Conservation (phyloP, 495 filamentous ascomycete genomes). For the Wilcoxina mikolae region DNA sequence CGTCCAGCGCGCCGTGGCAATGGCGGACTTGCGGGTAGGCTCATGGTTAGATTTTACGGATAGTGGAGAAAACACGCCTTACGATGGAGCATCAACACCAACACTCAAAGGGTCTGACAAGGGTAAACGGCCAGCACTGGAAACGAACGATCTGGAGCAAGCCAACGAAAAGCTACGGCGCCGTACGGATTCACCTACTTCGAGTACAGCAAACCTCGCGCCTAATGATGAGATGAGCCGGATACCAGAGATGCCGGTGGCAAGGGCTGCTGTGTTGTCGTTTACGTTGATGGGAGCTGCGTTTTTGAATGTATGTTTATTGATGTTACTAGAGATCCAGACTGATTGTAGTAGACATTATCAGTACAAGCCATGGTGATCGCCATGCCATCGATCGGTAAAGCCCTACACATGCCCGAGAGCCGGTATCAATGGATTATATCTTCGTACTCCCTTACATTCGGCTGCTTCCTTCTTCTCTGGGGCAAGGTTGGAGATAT, state of each 20-base stretch:
- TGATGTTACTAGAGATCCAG: not conserved
- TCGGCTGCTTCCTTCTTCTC: conserved; percentile 56
- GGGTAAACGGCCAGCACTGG: not conserved
- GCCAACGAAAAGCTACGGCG: not conserved
- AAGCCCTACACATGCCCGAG: conserved; percentile 40
- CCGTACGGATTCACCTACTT: not conserved
- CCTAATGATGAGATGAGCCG: not conserved
- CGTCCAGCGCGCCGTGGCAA: not conserved
- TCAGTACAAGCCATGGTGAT: conserved; percentile 47
- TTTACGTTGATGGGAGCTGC: conserved; percentile 37
- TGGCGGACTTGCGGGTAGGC: not conserved
- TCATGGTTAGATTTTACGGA: not conserved
- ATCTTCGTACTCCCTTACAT: conserved; percentile 46
- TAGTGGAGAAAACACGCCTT: not conserved
- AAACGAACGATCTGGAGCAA: not conserved
- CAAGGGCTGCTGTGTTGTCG: conserved; percentile 21
- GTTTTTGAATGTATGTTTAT: conserved; percentile 38
- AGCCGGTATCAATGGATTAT: conserved; percentile 48
- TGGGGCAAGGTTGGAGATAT: conserved; percentile 62
- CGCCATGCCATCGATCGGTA: conserved; percentile 43
- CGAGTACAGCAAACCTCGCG: not conserved
- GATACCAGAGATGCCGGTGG: not conserved
- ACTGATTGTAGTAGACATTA: conserved; percentile 34
- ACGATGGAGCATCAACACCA: not conserved
- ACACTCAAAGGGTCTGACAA: not conserved